These are phyloP conservation scores for Psidium friedrichsthalianum DNA, from an alignment of 345 rosid species.

Conservation along the genomic window DNA sequence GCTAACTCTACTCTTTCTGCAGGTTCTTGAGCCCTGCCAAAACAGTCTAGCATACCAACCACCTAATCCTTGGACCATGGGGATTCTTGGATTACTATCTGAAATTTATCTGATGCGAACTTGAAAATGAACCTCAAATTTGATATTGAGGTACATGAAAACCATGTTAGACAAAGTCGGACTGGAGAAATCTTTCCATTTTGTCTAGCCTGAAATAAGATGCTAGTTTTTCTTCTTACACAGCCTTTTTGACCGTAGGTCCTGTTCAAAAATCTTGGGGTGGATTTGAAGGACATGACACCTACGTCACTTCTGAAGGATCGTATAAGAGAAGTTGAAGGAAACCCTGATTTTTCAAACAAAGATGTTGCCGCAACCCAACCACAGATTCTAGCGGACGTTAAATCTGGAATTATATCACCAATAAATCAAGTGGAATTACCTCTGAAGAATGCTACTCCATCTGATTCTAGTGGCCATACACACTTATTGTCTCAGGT, in stretches of 20 bases:
- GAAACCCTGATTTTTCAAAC: slow-evolving; percentile 94
- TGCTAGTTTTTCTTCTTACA: background rate
- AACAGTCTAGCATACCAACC: slow-evolving; percentile 94
- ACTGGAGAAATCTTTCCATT: background rate
- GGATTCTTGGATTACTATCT: slow-evolving; percentile 79
- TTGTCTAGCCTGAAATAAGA: background rate
- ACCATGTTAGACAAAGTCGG: background rate
- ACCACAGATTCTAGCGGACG: slow-evolving; percentile 57
- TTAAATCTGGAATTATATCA: slow-evolving; percentile 53
- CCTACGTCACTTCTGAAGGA: slow-evolving; percentile 91
- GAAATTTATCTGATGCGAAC: slow-evolving; percentile 94
- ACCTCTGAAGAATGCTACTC: slow-evolving; percentile 54
- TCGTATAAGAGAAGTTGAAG: slow-evolving; percentile 85
- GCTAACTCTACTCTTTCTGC: slow-evolving; percentile 2
- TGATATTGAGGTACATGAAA: slow-evolving; percentile 76
- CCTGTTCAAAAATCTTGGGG: slow-evolving; percentile 78
- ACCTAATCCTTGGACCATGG: slow-evolving; percentile 99
- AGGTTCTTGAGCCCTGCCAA: slow-evolving; percentile 92
- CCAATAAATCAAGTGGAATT: slow-evolving; percentile 62
- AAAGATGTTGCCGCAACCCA: slow-evolving; percentile 78
- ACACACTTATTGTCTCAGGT: slow-evolving; percentile 77
- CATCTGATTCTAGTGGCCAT: slow-evolving; percentile 56
- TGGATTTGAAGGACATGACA: slow-evolving; percentile 78
- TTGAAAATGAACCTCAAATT: slow-evolving; percentile 97
- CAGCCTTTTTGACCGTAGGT: slow-evolving; percentile 33